Evolutionary conservation across 169 alveolate species (phyloP).

Genomic region (Hammondia hammondi): DNA sequence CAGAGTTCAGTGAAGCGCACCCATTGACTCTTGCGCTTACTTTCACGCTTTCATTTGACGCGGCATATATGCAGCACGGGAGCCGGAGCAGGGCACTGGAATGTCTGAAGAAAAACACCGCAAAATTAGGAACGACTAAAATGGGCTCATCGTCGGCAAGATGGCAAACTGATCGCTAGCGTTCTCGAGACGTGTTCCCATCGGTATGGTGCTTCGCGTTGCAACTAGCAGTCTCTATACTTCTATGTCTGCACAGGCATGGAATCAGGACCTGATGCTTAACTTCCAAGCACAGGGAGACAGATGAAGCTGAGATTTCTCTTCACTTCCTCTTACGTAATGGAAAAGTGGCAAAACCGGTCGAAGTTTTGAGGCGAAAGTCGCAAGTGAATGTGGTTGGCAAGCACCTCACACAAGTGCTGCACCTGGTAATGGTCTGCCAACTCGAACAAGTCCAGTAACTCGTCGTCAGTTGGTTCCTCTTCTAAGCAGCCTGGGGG

Average conservation of each 20-base stretch:
- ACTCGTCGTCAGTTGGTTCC: slow-evolving; percentile 33
- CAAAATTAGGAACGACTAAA: background rate
- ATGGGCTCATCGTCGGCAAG: no score
- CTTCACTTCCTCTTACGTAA: background rate
- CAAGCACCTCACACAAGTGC: slow-evolving; percentile 26
- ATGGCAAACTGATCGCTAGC: no score
- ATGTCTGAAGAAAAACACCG: background rate
- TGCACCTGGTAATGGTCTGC: slow-evolving; percentile 18
- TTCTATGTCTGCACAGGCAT: no score
- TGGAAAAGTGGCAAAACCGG: background rate
- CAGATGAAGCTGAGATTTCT: no score
- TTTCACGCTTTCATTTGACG: slow-evolving; percentile 19
- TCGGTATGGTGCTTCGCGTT: no score
- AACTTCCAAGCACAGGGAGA: no score
- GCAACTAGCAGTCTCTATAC: no score
- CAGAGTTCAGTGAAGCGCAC: no score
- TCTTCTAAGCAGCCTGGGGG: background rate
- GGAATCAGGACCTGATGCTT: no score
- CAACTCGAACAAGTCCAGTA: slow-evolving; percentile 19
- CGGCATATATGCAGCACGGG: slow-evolving; percentile 40
- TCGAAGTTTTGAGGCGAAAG: slow-evolving; percentile 38
- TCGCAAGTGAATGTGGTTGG: slow-evolving; percentile 7
- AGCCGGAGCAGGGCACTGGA: slow-evolving; percentile 36
- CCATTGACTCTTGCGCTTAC: background rate
- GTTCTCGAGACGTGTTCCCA: no score